Conservation (phyloP, 2,329 filamentous ascomycete genomes). For the Eutypella sp. region DNA sequence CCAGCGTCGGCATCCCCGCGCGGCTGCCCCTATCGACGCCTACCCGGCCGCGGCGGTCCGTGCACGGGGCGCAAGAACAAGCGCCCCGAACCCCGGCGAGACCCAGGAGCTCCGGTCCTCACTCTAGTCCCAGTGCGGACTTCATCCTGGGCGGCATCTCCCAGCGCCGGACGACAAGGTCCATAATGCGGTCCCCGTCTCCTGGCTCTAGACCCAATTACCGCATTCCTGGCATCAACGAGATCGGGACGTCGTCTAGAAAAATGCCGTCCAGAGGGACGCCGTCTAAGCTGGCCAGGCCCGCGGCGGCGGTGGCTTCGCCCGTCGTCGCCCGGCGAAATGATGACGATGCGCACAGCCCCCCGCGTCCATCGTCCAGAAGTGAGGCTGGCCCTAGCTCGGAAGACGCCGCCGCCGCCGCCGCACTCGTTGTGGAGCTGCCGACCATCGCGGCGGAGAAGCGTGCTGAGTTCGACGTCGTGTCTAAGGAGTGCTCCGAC, state of each 20-base stretch:
- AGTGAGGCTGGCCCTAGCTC: too few species aligned
- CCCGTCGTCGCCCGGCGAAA: too few species aligned
- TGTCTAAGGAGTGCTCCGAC: too few species aligned
- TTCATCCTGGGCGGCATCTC: slow-evolving; percentile 3
- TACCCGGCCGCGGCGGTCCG: background rate
- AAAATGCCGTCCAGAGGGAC: background rate
- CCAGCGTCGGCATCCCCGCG: slow-evolving; percentile 8
- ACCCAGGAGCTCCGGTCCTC: slow-evolving; percentile 1
- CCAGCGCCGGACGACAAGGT: slow-evolving; percentile 5
- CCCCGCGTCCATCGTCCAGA: too few species aligned
- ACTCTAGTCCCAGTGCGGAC: slow-evolving; percentile 1
- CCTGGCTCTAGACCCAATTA: background rate
- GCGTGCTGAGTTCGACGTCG: slow-evolving; percentile 5
- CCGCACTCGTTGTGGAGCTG: too few species aligned
- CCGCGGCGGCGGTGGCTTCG: too few species aligned
- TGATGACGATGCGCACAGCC: too few species aligned
- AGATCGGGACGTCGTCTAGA: background rate
- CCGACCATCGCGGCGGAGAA: slow-evolving; percentile 7
- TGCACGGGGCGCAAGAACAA: background rate
- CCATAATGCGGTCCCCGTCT: background rate
- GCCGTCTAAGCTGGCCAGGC: background rate
- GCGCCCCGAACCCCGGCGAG: background rate
- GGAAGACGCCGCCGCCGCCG: too few species aligned
- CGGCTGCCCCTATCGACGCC: background rate
- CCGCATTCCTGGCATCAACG: background rate